Conservation (phyloP, 306 rosid species). For the Vicia sativa region DNA sequence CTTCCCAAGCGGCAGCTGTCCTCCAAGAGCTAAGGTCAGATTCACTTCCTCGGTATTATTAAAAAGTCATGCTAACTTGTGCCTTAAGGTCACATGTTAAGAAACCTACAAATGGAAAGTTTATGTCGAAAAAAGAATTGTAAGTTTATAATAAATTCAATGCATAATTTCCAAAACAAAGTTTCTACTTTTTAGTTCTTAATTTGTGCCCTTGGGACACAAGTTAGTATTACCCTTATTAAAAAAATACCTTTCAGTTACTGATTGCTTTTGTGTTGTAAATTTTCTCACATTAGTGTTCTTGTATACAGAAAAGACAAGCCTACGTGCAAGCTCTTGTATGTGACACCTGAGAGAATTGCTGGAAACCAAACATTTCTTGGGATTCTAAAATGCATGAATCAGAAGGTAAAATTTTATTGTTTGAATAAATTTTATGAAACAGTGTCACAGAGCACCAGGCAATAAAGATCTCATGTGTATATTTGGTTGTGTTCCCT, state of each 20-base stretch:
- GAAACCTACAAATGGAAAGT: too few species aligned
- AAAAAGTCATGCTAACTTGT: too few species aligned
- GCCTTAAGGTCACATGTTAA: too few species aligned
- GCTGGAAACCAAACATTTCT: slow-evolving; percentile 72
- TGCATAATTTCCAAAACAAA: too few species aligned
- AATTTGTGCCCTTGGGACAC: too few species aligned
- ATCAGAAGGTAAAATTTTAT: slow-evolving; percentile 62
- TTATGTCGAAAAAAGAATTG: too few species aligned
- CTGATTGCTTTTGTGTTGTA: neutral
- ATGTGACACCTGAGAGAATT: slow-evolving; percentile 97
- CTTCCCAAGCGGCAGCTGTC: slow-evolving; percentile 77
- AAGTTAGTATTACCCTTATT: too few species aligned
- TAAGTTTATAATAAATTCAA: too few species aligned
- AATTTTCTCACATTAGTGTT: slow-evolving; percentile 30
- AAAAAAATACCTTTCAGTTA: slow-evolving; percentile 16
- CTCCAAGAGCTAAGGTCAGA: slow-evolving; percentile 92
- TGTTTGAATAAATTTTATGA: slow-evolving; percentile 26
- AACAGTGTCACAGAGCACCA: slow-evolving; percentile 11
- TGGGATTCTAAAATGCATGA: slow-evolving; percentile 72
- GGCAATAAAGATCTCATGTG: slow-evolving; percentile 33
- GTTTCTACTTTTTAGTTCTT: too few species aligned
- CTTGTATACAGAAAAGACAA: slow-evolving; percentile 71
- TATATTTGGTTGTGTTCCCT: slow-evolving; percentile 39
- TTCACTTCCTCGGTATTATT: too few species aligned
- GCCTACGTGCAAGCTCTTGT: slow-evolving; percentile 96